These are phyloP conservation scores for Quercus phellos DNA, from an alignment of 331 rosid genomes.

Conservation along the genomic window DNA sequence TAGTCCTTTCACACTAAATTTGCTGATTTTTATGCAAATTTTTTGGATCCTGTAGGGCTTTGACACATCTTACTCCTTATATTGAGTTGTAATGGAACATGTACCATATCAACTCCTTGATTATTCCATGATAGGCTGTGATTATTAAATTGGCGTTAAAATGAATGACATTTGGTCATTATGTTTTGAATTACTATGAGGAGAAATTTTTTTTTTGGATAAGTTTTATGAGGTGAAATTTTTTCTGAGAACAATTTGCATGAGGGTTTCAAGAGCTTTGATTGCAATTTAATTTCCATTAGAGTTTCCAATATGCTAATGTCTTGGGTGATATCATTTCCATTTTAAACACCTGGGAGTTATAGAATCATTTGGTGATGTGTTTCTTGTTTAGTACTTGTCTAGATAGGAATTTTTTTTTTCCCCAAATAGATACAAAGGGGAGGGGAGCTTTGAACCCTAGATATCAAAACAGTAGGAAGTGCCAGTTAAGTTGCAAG, in stretches of 20 bases:
- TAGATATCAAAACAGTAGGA: no score
- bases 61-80: no score
- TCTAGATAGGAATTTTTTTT: neutral
- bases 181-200: neutral
- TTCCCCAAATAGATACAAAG: no score
- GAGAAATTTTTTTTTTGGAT: neutral
- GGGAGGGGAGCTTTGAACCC: no score
- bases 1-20: no score
- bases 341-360: neutral
- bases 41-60: no score
- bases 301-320: neutral
- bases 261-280: neutral
- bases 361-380: neutral
- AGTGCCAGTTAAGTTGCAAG: no score
- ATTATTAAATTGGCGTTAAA: neutral
- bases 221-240: neutral
- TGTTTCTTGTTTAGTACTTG: neutral
- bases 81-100: no score
- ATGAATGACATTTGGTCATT: neutral
- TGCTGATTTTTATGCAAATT: no score
- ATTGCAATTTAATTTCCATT: neutral
- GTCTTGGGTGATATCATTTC: neutral
- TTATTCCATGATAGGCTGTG: no score
- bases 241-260: neutral
- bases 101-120: no score